Conservation (phyloP, 2,329 filamentous ascomycete genomes). For the Pseudogymnoascus sp. region DNA sequence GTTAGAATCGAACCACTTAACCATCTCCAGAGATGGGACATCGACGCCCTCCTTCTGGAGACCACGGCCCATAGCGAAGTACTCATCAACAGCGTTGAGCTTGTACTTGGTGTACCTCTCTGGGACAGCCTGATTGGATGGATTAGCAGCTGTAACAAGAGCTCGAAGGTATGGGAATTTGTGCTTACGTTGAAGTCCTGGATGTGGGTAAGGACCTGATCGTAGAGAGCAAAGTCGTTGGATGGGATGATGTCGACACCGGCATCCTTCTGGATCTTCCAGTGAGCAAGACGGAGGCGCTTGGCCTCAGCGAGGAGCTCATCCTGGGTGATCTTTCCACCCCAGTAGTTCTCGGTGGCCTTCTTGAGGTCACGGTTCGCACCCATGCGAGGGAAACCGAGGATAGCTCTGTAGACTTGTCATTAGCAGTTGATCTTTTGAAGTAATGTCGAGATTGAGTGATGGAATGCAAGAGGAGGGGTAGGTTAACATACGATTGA, state of each 20-base stretch:
- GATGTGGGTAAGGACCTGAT: conserved; percentile 96
- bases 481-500: conserved; percentile 45
- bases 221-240: conserved; percentile 99
- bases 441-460: neutral
- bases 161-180: conserved; percentile 6
- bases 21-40: conserved; percentile 95
- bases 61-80: conserved; percentile 99
- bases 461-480: neutral
- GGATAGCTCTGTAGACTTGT: conserved; percentile 48
- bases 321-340: conserved; percentile 83
- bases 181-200: conserved; percentile 85
- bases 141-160: conserved; percentile 15
- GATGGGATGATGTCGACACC: conserved; percentile 96
- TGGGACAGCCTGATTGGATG: conserved; percentile 62
- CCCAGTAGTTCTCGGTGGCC: conserved; percentile 98
- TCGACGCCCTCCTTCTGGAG: conserved; percentile 93
- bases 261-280: conserved; percentile 99
- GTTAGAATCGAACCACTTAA: conserved; percentile 99
- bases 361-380: conserved; percentile 99
- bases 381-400: conserved; percentile 99
- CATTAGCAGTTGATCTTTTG: conserved; percentile 14
- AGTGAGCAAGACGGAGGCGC: conserved; percentile 92
- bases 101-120: conserved; percentile 89
- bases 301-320: conserved; percentile 93
- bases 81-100: conserved; percentile 85